Conservation (phyloP, 1,139 yeast genomes). For the Candida labiduridarum region DNA sequence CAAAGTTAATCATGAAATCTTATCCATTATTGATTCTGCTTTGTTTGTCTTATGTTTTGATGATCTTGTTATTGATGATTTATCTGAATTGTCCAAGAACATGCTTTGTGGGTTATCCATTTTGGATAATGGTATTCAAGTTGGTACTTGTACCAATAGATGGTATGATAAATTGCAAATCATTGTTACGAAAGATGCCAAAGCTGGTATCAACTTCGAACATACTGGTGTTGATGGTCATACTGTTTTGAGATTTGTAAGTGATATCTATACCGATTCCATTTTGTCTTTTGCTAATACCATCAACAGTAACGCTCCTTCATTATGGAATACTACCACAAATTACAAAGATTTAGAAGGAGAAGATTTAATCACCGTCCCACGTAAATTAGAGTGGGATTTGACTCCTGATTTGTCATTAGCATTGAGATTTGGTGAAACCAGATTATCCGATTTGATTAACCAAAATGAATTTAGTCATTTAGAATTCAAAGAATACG, state of each 20-base stretch:
- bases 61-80: conserved; percentile 67
- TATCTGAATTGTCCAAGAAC: conserved; percentile 73
- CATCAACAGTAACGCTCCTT: conserved; percentile 80
- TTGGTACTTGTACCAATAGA: conserved; percentile 91
- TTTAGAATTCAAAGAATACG: conserved; percentile 74
- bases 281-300: conserved; percentile 83
- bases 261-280: conserved; percentile 90
- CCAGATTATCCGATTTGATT: conserved; percentile 81
- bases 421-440: conserved; percentile 88
- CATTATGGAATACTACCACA: conserved; percentile 53
- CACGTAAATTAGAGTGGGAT: conserved; percentile 89
- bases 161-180: conserved; percentile 94
- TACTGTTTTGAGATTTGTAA: conserved; percentile 83
- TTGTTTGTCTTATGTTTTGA: conserved; percentile 81
- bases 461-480: conserved; percentile 88
- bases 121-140: conserved; percentile 81
- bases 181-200: conserved; percentile 87
- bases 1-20: conserved; percentile 64
- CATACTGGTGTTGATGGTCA: conserved; percentile 97
- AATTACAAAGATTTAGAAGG: conserved; percentile 13
- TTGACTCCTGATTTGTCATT: conserved; percentile 74
- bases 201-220: conserved; percentile 92
- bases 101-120: conserved; percentile 87
- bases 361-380: conserved; percentile 58
- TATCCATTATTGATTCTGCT: conserved; percentile 76